Base-by-base conservation (phyloP, 345 rosid species). In the Noccaea bulbosa region DNA sequence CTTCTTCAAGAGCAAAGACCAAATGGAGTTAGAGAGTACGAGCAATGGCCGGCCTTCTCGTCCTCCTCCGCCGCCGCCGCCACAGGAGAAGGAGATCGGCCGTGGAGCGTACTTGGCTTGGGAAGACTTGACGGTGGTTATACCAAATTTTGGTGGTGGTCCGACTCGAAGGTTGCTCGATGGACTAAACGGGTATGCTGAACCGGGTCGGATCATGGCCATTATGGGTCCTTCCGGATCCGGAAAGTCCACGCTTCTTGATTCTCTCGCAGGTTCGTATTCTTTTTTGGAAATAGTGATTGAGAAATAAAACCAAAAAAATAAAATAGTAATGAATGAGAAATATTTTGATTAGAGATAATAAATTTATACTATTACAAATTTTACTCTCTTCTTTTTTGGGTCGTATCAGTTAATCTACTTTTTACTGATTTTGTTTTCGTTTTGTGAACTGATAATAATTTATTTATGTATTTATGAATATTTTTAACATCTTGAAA, bases 141-240 rank as follows among this genome's bases (percentile, higher is more conserved):
- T 94, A 57, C 93, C 97, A 20, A 89, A 89, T 61, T 89, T 88
- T 70, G 87, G 85, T 16, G 78, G 82, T 16, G 85, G 83, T n/a
- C 90, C 88, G 7, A 85, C 93, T 4, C 84, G 70, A 74, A 74
- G 92, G 78, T 72, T 94, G 83, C 92, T 94, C 34, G 84, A 87
- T 37, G 90, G 97, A 38, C 84, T 91, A 34, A 60, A 72, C 67
- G 98, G 98, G 8, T 81, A 61, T 59, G 98, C 97, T 66, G 96
- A 91, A 78, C 97, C 97, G 10, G 96, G 97, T 40, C 81, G 94
- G 62, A 89, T 89, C 82, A 84, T 87, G 96, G 98, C 98, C 7
- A 89, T 93, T 64, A 89, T 93, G 95, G 98, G 98, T 62, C 98
- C 98, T 44, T 90, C 98, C 24, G 98, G 98, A 7, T 92, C 96